A percentile compares a stretch with the other conserved stretches of the same genome.
Evolutionary conservation across 2,329 filamentous ascomycete species (phyloP).

Genomic region (Ophiostoma sp.): DNA sequence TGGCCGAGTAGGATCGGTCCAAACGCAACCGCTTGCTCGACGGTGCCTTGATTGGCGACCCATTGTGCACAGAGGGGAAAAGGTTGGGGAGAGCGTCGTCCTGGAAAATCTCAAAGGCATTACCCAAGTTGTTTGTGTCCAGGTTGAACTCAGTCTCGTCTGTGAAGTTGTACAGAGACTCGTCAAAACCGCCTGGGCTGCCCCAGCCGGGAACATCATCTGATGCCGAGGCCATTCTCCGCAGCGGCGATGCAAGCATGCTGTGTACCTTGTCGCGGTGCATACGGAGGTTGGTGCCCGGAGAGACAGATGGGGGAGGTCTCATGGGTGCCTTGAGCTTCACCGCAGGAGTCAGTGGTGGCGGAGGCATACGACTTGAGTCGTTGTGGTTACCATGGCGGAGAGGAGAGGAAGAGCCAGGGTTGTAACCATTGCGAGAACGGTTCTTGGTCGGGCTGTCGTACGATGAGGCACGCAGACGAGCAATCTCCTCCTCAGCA

Average conservation of each 20-base stretch:
- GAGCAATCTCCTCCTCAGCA: conserved; percentile 93
- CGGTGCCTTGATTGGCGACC: conserved; percentile 65
- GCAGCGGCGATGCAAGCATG: conserved; percentile 75
- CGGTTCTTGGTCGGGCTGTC: conserved; percentile 81
- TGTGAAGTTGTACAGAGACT: conserved; percentile 52
- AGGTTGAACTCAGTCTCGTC: conserved; percentile 48
- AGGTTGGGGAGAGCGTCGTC: conserved; percentile 43
- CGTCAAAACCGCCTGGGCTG: conserved; percentile 71
- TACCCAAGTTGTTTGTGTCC: conserved; percentile 52
- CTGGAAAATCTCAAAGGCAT: conserved; percentile 58
- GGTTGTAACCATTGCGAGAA: conserved; percentile 52
- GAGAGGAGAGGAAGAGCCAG: conserved; percentile 68
- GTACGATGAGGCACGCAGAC: conserved; percentile 86
- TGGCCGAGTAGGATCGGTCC: conserved; percentile 63
- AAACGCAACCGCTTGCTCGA: conserved; percentile 60
- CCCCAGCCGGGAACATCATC: conserved; percentile 46
- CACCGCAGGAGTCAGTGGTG: conserved; percentile 76
- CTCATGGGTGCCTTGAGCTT: conserved; percentile 69
- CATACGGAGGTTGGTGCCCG: conserved; percentile 86
- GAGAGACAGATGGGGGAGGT: conserved; percentile 75
- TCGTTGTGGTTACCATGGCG: conserved; percentile 51
- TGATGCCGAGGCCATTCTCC: conserved; percentile 41
- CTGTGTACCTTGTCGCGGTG: conserved; percentile 81
- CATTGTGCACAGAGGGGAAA: conserved; percentile 52
- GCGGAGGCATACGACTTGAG: conserved; percentile 58